Evolutionary conservation across 2,329 filamentous ascomycete genomes (phyloP).

Genomic region (Tolypocladium endophyticum): DNA sequence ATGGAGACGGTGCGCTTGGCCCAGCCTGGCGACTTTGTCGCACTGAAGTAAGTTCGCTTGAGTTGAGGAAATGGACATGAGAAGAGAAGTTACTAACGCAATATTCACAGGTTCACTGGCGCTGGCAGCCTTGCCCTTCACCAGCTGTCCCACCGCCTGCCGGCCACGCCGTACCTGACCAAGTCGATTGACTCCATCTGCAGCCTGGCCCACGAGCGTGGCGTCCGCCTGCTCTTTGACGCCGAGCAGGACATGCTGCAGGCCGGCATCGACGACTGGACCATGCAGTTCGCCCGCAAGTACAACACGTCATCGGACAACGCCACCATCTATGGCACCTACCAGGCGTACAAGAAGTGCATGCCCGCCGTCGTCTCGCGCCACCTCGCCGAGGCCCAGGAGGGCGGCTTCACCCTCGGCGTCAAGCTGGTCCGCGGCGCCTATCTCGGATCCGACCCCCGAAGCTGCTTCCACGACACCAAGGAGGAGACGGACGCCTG

Average conservation of each 20-base stretch:
- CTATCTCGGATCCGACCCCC: conserved; percentile 60
- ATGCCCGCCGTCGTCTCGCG: conserved; percentile 43
- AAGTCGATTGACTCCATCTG: conserved; percentile 67
- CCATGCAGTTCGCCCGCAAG: conserved; percentile 61
- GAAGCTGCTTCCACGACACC: conserved; percentile 60
- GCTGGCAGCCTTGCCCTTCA: conserved; percentile 65
- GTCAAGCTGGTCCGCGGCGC: conserved; percentile 69
- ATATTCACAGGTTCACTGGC: conserved; percentile 55
- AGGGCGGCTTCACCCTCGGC: conserved; percentile 55
- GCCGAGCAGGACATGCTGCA: conserved; percentile 77
- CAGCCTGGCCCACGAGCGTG: conserved; percentile 55
- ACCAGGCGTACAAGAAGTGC: conserved; percentile 66
- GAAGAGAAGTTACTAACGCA: not conserved
- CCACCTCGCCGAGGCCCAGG: conserved; percentile 49
- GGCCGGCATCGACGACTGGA: conserved; percentile 72
- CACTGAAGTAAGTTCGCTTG: conserved; percentile 40
- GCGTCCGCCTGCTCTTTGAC: conserved; percentile 70
- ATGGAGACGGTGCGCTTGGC: conserved; percentile 65
- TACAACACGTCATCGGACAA: conserved; percentile 58
- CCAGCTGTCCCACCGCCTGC: conserved; percentile 50
- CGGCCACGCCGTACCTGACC: conserved; percentile 54
- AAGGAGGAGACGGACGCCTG: conserved; percentile 60
- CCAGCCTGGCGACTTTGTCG: conserved; percentile 49
- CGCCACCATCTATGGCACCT: conserved; percentile 70
- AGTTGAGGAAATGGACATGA: not conserved